Evolutionary conservation across 305 asterid species (phyloP), one percentile per base, ranked within the genome.

Genomic region (Solanum hybrid): DNA sequence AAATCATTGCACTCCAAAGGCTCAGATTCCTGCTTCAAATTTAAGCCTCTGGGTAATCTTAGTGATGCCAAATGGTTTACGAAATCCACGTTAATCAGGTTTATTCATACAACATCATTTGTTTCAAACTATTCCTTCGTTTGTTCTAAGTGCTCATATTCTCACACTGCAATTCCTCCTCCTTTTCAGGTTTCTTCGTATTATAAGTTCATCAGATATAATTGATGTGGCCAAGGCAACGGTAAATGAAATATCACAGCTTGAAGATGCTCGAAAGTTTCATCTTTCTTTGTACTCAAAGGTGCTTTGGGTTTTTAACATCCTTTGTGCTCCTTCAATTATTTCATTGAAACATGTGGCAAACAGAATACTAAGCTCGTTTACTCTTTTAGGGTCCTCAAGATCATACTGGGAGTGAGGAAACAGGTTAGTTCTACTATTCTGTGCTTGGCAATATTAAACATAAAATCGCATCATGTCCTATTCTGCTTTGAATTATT

Each of bases 21-120:
- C 88, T 91, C 94, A 75, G 93, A 93, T 92, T 91, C 93, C 73
- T 91, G 86, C 89, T 94, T 94, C 91, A 95, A 92, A 91, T 93
- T 97, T 72, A 89, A 86, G 78, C 93, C 94, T 10, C 97, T 96
- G 10, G 93, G 93, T 79, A 92, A 92, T 91, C 80, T 91, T 81
- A 89, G 81, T 22, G 96, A 92, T 41, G 87, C 88, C 87, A 92
- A 91, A 65, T 97, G 99, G 98, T 97, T 97, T 92, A 95, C 94
- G n/a, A 97, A 93, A 92, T 90, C 98, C 87, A 94, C 96, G 8
- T 90, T 97, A 90, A 89, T 92, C 89, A 95, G 99, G 99, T 97
- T 79, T 89, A 17, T 77, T 84, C 79, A 79, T 39, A 89, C 88
- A 89, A 51, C 75, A 80, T 88, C 75, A 80, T 86, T 89, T 89